A percentile compares a stretch with the other conserved stretches of the same genome.
Evolutionary conservation across 257 asterid species (phyloP).

Genomic region (Petrea volubilis): DNA sequence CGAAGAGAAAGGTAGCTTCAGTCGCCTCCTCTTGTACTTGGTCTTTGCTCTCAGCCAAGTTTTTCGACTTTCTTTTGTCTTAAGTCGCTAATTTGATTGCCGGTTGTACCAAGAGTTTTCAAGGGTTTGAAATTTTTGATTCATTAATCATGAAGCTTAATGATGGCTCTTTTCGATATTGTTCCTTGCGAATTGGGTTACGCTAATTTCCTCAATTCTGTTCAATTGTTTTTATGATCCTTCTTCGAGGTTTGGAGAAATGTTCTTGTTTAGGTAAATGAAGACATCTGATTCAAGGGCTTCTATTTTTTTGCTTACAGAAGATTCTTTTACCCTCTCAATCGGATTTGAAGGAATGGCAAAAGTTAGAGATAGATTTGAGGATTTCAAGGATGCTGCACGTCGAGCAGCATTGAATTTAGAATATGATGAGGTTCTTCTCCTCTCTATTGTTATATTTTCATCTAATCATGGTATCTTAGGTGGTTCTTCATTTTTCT

Average conservation of each 20-base stretch:
- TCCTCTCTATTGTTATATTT: not conserved
- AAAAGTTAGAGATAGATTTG: constrained; percentile 78
- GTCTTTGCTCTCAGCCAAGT: not conserved
- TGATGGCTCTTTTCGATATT: not conserved
- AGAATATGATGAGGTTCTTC: constrained; percentile 70
- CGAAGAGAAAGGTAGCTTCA: not conserved
- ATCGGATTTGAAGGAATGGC: constrained; percentile 49
- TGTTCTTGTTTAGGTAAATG: not conserved
- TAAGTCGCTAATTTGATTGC: not conserved
- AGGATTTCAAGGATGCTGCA: constrained; percentile 87
- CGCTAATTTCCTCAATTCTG: not conserved
- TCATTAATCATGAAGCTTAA: not conserved
- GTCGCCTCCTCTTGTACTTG: not conserved
- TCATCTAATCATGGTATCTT: not conserved
- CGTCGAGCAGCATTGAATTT: constrained; percentile 74
- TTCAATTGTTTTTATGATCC: not conserved
- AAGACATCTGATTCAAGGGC: not conserved
- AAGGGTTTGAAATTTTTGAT: not conserved
- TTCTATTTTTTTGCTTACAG: not conserved
- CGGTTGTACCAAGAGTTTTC: not conserved
- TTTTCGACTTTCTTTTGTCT: not conserved
- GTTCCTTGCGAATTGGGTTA: not conserved
- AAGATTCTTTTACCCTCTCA: constrained; percentile 3
- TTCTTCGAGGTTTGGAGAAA: not conserved
- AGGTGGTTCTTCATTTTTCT: not conserved